Percentiles rank a stretch among this genome's conserved stretches.
phyloP scores from a whole-genome alignment of 257 asterid species.

The Gynochthodes officinalis region DNA sequence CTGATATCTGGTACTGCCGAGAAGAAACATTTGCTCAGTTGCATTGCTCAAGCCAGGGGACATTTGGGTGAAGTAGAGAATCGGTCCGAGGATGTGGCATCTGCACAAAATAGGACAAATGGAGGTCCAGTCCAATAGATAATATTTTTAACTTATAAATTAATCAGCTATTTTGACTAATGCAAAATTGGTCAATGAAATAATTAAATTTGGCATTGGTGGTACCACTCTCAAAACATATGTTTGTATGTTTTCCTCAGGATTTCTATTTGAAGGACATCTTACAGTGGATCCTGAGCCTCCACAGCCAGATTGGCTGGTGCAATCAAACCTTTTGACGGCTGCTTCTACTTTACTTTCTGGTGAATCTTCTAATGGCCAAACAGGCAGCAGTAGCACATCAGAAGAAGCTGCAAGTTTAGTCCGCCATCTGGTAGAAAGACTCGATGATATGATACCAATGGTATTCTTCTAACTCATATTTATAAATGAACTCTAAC shows the following conservation, averaged over 20 bases:
- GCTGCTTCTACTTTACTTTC: slow-evolving; percentile 67
- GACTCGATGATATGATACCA: slow-evolving; percentile 68
- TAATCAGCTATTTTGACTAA: not conserved
- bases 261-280: slow-evolving; percentile 95
- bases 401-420: slow-evolving; percentile 42
- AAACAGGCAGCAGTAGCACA: slow-evolving; percentile 27
- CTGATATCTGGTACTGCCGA: slow-evolving; percentile 48
- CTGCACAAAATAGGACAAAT: slow-evolving; percentile 34
- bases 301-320: slow-evolving; percentile 86
- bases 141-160: not conserved
- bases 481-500: not conserved
- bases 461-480: slow-evolving; percentile 46
- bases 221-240: not conserved
- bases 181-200: not conserved
- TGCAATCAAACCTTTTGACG: slow-evolving; percentile 54
- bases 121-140: slow-evolving; percentile 59
- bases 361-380: slow-evolving; percentile 65
- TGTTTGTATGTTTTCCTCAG: slow-evolving; percentile 34
- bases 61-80: slow-evolving; percentile 57
- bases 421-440: slow-evolving; percentile 46
- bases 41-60: slow-evolving; percentile 61
- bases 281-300: slow-evolving; percentile 95
- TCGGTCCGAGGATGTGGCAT: slow-evolving; percentile 36
- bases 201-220: slow-evolving; percentile 14
- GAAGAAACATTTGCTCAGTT: slow-evolving; percentile 61